These are phyloP conservation scores for Toxicodendron radicans DNA, from an alignment of 345 rosid genomes.

Conservation along the genomic window DNA sequence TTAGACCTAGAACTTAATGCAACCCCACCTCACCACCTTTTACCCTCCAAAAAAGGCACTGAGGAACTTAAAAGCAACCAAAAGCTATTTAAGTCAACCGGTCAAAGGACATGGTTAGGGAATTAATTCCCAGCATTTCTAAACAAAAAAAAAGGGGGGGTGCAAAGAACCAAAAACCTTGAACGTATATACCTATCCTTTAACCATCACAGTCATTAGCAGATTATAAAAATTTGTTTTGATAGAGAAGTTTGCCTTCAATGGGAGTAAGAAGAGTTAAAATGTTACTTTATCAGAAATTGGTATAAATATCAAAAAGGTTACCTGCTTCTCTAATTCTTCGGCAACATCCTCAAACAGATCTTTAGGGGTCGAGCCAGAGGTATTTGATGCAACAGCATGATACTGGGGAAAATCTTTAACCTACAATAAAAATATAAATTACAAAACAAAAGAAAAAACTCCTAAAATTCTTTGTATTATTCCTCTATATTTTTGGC, in stretches of 20 bases:
- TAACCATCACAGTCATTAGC: neutral
- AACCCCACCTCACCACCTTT: neutral
- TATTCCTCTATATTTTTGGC: neutral
- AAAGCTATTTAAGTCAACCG: neutral
- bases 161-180: neutral
- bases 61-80: neutral
- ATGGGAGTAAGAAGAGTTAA: neutral
- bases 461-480: neutral
- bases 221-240: too few relatives aligned
- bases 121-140: neutral
- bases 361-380: slow-evolving; percentile 94
- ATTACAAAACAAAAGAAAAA: slow-evolving; percentile 2
- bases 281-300: neutral
- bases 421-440: slow-evolving; percentile 44
- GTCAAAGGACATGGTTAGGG: neutral
- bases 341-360: slow-evolving; percentile 89
- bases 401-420: slow-evolving; percentile 79
- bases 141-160: neutral
- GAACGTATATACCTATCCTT: neutral
- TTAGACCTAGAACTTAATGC: slow-evolving; percentile 1
- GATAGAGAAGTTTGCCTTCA: neutral
- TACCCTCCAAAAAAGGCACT: neutral
- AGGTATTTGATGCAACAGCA: slow-evolving; percentile 83
- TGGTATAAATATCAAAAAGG: neutral
- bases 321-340: slow-evolving; percentile 82